Base-by-base conservation (phyloP, 441 rosid species). In the Capsella rubella region DNA sequence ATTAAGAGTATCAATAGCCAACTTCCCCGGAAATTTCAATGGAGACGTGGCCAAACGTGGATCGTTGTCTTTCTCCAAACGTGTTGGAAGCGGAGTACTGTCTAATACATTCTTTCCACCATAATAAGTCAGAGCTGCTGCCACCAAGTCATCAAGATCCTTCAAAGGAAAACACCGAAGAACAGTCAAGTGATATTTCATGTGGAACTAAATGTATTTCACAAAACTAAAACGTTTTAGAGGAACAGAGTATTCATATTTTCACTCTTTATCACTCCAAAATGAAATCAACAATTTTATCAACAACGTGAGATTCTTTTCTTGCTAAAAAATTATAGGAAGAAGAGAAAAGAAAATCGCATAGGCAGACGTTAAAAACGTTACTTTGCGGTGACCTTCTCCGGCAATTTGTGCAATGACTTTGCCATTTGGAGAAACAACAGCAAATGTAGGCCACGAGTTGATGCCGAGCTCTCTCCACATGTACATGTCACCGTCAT, bases 391-490 rank as follows among this genome's bases (percentile, higher is more conserved):
- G 65, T 60, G 98, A 61, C 97, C 97, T 89, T 95, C 99, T 58
- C 99, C 98, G 18, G 96, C 70, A 72, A 95, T 61, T 72, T 89
- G 98, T 66, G 95, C 99, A 62, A 95, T 76, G 65, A 95, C 80
- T 83, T 85, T 87, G 61, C 99, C 97, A 64, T 79, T 89, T 74
- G 99, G 99, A 52, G 95, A 96, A 51, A 92, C 82, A 72, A 95
- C 68, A 73, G 89, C 89, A 86, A 90, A 95, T 70, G 99, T 95
- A 46, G 99, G 98, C 99, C 99, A 95, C 37, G 98, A 95, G 82
- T 82, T 95, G 64, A 95, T 73, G 37, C 99, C 99, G 32, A 95
- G 87, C 83, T 92, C 93, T 78, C 85, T 86, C 99, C 98, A 95
- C 79, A 95, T 16, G 45, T 83, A 80, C 99, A 92, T 95, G 53